Evolutionary conservation across 2,329 filamentous ascomycete species (phyloP), one percentile per base, ranked within the genome.

Genomic region (Cercospora janseana): DNA sequence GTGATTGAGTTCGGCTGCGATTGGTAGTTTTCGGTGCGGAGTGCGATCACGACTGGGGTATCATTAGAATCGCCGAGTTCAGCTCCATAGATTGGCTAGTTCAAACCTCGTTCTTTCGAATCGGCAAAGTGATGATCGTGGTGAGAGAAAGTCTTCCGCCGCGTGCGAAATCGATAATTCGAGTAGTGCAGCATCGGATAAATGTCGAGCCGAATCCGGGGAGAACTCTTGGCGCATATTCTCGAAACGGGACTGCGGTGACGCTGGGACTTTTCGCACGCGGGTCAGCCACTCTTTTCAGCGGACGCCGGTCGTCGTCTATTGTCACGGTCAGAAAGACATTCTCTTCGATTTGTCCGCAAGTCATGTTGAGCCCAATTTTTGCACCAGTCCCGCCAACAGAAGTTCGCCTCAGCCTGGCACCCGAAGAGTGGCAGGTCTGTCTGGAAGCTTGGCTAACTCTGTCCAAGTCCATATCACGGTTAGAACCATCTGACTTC

Each of bases 321-420:
- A 27, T 12, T 16, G 40, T 34, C 26, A 32, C n/a, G 27, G 34
- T 23, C 40, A 15, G n/a, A 4, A 12, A 20, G 12, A 16, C 35
- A 15, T 20, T 23, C n/a, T 16, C 7, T 20, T 8, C 3, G 7
- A 16, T 8, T 26, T 15, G 9, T 6, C 35, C 28, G 1, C 4
- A 21, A 10, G n/a, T 18, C 28, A 75, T 75, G 68, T 65, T 72
- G 46, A 72, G 91, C 41, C 89, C 89, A 32, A 78, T 83, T 26
- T 78, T 96, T 69, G 89, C 86, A 50, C 80, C 86, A 15, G 90
- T 93, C 61, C 92, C 91, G 13, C 79, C 84, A 54, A 72, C 79
- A 26, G 73, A 75, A 48, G 82, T 89, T 73, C 82, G 83, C 63
- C 78, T 79, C 58, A 79, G 79, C 59, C 79, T 95, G 52, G 75